phyloP scores from a whole-genome alignment of 106 monocot genomes.

The Cymbidium sinense region DNA sequence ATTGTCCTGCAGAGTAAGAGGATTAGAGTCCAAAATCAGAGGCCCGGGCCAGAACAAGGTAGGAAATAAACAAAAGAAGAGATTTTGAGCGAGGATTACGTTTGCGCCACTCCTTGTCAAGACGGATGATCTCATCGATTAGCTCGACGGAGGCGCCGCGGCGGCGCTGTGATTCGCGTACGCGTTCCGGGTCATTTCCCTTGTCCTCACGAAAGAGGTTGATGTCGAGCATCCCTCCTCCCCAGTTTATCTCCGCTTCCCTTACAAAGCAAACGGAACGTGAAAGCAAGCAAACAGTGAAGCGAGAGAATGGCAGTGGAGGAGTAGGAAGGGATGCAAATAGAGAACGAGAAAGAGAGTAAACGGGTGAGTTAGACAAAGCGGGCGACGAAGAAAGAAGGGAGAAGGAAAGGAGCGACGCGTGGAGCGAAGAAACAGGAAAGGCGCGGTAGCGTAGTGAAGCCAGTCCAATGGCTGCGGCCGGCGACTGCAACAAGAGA shows the following conservation, averaged over 20 bases:
- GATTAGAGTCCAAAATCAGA: neutral
- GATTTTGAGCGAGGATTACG: constrained; percentile 20
- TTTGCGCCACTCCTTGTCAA: constrained; percentile 93
- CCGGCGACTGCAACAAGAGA: neutral
- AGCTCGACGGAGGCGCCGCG: constrained; percentile 75
- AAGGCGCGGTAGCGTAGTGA: neutral
- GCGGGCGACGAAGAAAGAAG: neutral
- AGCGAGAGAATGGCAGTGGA: neutral
- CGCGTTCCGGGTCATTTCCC: constrained; percentile 57
- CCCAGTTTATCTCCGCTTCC: neutral
- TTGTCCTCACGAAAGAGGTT: constrained; percentile 74
- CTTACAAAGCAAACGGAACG: neutral
- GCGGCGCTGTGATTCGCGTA: constrained; percentile 94
- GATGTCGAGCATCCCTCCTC: constrained; percentile 71
- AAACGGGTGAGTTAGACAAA: neutral
- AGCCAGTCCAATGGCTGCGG: neutral
- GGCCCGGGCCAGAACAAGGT: neutral
- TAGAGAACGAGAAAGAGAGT: neutral
- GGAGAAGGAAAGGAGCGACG: neutral
- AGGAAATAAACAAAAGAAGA: neutral
- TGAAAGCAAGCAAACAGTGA: neutral
- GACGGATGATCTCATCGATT: constrained; percentile 81
- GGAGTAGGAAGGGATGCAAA: neutral
- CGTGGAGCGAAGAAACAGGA: neutral
- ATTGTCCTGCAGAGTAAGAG: constrained; percentile 48